Evolutionary conservation across 306 rosid species (phyloP).

Genomic region (Pterocarpus santalinus): DNA sequence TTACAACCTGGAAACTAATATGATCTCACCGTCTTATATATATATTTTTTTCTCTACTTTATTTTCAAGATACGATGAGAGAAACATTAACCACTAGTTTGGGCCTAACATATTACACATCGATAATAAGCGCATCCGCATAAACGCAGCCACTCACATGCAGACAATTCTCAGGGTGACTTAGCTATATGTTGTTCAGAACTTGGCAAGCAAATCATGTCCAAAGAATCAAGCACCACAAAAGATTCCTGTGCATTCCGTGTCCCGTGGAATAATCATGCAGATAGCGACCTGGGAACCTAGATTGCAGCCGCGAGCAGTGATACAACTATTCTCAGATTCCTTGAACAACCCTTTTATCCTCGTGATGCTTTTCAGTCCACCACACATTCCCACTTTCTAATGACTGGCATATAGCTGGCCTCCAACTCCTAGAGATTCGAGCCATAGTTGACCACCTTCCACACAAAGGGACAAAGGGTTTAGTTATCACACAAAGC

Average conservation of each 20-base stretch:
- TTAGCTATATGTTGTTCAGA: background rate
- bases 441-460: background rate
- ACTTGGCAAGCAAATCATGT: background rate
- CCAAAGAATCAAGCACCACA: background rate
- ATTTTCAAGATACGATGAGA: too few species aligned
- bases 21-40: too few species aligned
- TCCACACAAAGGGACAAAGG: background rate
- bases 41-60: too few species aligned
- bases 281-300: background rate
- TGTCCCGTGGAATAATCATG: background rate
- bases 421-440: background rate
- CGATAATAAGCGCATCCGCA: too few species aligned
- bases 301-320: background rate
- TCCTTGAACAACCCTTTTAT: background rate
- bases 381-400: background rate
- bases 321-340: background rate
- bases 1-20: too few species aligned
- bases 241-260: background rate
- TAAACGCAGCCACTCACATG: background rate
- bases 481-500: background rate
- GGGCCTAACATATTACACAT: too few species aligned
- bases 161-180: background rate
- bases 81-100: too few species aligned
- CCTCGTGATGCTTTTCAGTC: background rate
- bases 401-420: background rate